Conservation (phyloP, 2,329 filamentous ascomycete species). For the Scolecobasidium constrictum region DNA sequence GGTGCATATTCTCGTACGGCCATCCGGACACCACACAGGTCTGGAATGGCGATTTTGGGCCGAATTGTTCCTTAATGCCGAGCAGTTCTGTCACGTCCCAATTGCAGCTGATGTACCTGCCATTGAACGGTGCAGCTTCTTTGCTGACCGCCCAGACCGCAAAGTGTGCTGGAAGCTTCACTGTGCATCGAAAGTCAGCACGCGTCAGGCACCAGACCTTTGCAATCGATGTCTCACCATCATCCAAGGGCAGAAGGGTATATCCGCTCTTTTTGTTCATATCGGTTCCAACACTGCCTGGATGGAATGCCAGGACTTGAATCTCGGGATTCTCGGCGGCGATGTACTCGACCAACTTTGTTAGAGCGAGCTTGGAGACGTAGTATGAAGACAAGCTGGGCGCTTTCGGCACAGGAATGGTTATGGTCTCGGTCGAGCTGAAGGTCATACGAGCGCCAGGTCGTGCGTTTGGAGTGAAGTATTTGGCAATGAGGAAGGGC, state of each 20-base stretch:
- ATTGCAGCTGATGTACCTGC: not conserved
- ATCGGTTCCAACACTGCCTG: not conserved
- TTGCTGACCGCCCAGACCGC: not conserved
- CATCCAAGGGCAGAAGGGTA: not conserved
- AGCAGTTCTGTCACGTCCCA: not conserved
- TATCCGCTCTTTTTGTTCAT: not conserved
- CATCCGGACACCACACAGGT: no score
- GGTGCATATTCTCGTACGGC: no score
- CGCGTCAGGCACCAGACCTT: not conserved
- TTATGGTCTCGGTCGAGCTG: not conserved
- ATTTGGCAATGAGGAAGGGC: not conserved
- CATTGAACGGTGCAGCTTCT: not conserved
- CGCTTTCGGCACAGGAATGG: not conserved
- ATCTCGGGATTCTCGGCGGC: not conserved
- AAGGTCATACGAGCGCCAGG: not conserved
- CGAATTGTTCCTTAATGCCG: no score
- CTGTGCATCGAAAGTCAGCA: no score
- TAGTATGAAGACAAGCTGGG: slow-evolving; percentile 15
- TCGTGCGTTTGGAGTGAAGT: not conserved
- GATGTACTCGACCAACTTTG: not conserved
- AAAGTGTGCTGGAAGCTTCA: not conserved
- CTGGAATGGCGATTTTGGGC: no score
- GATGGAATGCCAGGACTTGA: not conserved
- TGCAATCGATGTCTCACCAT: not conserved
- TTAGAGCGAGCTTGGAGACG: not conserved